These are phyloP conservation scores for Wickerhamomyces alni DNA, from an alignment of 805 yeast genomes.

Conservation along the genomic window DNA sequence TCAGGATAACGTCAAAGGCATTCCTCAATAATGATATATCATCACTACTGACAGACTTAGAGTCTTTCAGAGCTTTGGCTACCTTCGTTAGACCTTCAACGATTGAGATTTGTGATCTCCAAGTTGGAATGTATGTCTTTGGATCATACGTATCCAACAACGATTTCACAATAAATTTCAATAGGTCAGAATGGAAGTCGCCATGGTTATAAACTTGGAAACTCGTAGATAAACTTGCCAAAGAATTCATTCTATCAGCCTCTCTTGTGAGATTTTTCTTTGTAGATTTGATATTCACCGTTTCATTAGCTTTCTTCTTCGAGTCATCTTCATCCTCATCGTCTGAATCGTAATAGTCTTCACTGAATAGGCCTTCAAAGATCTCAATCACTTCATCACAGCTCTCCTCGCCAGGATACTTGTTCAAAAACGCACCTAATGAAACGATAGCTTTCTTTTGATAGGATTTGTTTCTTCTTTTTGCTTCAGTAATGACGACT, in stretches of 20 bases:
- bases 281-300: constrained; percentile 31
- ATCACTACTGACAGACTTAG: constrained; percentile 1
- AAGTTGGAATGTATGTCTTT: constrained; percentile 34
- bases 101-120: constrained; percentile 52
- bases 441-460: constrained; percentile 48
- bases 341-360: constrained; percentile 33
- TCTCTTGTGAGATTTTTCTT: constrained; percentile 41
- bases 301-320: constrained; percentile 17
- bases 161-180: constrained; percentile 26
- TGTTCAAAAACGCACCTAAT: constrained; percentile 44
- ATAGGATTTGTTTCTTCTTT: constrained; percentile 60
- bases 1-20: constrained; percentile 22
- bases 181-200: constrained; percentile 13
- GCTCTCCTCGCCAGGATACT: constrained; percentile 26
- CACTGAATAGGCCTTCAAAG: constrained; percentile 28
- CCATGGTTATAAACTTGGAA: constrained; percentile 22
- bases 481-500: constrained; percentile 52
- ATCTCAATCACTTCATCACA: constrained; percentile 30
- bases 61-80: constrained; percentile 6
- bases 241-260: constrained; percentile 35
- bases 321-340: constrained; percentile 33
- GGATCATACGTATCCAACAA: constrained; percentile 23
- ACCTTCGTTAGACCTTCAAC: constrained; percentile 34
- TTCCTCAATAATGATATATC: constrained; percentile 6
- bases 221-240: constrained; percentile 31